Conservation (phyloP, 2,329 filamentous ascomycete species). For the Drechslerella dactyloides region DNA sequence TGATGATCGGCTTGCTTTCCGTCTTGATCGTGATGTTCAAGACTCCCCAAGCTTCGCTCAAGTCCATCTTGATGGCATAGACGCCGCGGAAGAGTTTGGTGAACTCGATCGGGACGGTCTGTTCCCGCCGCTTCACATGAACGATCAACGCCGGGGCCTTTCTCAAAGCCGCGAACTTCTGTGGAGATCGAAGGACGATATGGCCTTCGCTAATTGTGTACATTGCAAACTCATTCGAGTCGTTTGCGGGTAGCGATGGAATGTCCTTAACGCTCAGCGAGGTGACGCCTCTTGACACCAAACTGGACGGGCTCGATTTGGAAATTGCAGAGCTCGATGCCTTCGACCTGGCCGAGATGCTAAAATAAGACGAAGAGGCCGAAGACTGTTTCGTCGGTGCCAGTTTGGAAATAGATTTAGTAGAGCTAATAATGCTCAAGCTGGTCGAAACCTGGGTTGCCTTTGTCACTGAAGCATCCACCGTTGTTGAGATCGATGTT, state of each 20-base stretch:
- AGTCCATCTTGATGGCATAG: conserved; percentile 60
- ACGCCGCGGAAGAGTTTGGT: conserved; percentile 64
- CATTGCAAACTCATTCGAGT: conserved; percentile 62
- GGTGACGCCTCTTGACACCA: conserved; percentile 25
- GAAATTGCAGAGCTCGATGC: conserved; percentile 7
- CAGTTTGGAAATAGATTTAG: conserved; percentile 27
- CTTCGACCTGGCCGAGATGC: conserved; percentile 6
- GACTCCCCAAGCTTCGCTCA: conserved; percentile 66
- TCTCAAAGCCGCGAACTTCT: conserved; percentile 59
- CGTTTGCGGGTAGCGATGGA: conserved; percentile 51
- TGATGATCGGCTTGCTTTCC: conserved; percentile 67
- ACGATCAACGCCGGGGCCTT: conserved; percentile 63
- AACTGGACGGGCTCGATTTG: conserved; percentile 24
- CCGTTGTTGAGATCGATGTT: neutral
- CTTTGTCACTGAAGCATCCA: conserved; percentile 15
- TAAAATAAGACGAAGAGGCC: conserved; percentile 1
- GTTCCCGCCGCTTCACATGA: conserved; percentile 60
- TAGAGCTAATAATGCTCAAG: conserved; percentile 13
- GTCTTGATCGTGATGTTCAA: conserved; percentile 67
- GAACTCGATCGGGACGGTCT: conserved; percentile 60
- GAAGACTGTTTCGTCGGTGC: conserved; percentile 28
- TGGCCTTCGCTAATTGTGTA: conserved; percentile 64
- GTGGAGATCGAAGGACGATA: conserved; percentile 63
- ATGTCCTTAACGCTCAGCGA: conserved; percentile 43
- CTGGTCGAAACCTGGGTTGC: conserved; percentile 15